Evolutionary conservation across 768 basidiomycete genomes (phyloP).

Genomic region (Lentinula edodes): DNA sequence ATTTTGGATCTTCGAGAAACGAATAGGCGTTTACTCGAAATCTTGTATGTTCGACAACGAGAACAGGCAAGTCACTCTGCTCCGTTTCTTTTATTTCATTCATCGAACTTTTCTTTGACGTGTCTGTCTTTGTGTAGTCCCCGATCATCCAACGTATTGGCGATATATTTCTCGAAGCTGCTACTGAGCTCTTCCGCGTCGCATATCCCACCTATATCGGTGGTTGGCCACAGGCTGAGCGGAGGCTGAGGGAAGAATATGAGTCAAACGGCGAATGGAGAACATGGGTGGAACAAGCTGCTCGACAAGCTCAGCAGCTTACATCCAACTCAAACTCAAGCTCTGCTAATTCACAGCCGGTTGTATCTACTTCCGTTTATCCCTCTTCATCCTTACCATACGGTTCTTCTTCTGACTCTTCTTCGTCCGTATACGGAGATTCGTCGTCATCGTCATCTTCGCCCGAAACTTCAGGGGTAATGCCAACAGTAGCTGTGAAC

Average conservation of each 20-base stretch:
- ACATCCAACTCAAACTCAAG: neutral
- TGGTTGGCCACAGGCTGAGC: slow-evolving; percentile 80
- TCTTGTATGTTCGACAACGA: slow-evolving; percentile 79
- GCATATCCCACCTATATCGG: slow-evolving; percentile 86
- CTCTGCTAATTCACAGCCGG: neutral
- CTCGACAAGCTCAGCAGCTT: neutral
- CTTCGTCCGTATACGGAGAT: neutral
- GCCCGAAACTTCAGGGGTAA: neutral
- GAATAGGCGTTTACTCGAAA: slow-evolving; percentile 76
- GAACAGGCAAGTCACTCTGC: slow-evolving; percentile 42
- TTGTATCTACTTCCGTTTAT: neutral
- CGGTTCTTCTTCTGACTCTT: neutral
- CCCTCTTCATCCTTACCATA: neutral
- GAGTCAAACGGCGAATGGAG: slow-evolving; percentile 76
- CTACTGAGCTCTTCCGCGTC: slow-evolving; percentile 72
- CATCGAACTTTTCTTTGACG: too few species aligned
- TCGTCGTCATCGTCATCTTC: neutral
- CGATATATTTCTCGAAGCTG: slow-evolving; percentile 83
- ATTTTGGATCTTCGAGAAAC: slow-evolving; percentile 83
- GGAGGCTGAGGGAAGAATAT: slow-evolving; percentile 79
- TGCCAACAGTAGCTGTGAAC: neutral
- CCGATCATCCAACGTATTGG: slow-evolving; percentile 83
- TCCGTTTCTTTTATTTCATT: neutral
- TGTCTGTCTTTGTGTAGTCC: slow-evolving; percentile 17
- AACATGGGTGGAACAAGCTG: slow-evolving; percentile 64